Conservation (phyloP, 2,329 filamentous ascomycete genomes). For the Trichoderma endophyticum region DNA sequence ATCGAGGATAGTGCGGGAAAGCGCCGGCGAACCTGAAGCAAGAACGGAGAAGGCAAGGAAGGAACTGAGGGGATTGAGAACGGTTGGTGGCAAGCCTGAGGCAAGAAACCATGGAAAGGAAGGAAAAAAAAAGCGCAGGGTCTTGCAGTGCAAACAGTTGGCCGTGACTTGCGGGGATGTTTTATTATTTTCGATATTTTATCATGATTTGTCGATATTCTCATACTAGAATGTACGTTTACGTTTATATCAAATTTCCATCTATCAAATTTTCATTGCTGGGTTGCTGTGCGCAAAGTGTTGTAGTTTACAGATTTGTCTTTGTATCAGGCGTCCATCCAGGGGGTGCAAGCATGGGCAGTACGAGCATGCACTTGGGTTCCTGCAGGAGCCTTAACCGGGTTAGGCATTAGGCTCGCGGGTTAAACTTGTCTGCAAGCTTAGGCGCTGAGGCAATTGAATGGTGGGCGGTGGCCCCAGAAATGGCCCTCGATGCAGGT, state of each 20-base stretch:
- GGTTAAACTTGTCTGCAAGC: slow-evolving; percentile 13
- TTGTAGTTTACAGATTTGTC: background rate
- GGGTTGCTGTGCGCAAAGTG: background rate
- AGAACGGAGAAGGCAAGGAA: background rate
- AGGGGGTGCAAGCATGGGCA: background rate
- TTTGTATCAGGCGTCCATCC: background rate
- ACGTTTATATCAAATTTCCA: background rate
- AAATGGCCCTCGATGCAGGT: background rate
- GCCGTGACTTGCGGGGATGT: background rate
- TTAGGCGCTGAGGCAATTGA: slow-evolving; percentile 4
- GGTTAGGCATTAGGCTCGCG: slow-evolving; percentile 7
- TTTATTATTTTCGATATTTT: background rate
- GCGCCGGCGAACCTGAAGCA: slow-evolving; percentile 17
- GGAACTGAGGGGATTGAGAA: background rate
- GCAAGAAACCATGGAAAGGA: background rate
- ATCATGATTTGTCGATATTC: no score
- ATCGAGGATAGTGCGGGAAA: background rate
- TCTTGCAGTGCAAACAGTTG: background rate
- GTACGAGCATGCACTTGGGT: background rate
- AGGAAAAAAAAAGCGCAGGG: background rate
- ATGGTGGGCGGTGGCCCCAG: background rate
- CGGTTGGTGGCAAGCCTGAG: background rate
- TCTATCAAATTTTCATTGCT: background rate
- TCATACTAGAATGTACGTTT: no score
- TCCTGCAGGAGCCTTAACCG: background rate